Evolutionary conservation across 1,284 basidiomycete species (phyloP), one percentile per base, ranked within the genome.

Genomic region (Puccinia hordei): DNA sequence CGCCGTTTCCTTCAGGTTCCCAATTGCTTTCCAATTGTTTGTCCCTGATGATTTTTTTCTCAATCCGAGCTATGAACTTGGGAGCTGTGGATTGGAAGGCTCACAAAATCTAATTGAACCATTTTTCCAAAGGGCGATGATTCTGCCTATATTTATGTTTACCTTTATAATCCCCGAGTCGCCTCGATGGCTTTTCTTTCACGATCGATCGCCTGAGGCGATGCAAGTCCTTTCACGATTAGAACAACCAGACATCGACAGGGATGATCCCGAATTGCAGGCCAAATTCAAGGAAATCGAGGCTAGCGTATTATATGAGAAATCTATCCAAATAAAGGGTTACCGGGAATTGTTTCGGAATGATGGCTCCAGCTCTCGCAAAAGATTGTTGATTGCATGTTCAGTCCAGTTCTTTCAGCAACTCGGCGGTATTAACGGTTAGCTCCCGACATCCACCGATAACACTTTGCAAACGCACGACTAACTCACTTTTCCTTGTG

Each of bases 401-500:
- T 83, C 84, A 6, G 85, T 86, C 72, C 86, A 86, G 81, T 85
- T 85, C 55, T 82, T 81, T 59, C 86, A 86, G 81, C 86, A 86
- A 82, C 82, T 86, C 41, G 83, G 83, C 15, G 85, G 84, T 17
- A 85, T 85, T 82, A 85, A 85, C 63, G 85, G 78, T 80, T 2
- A 78, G 76, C 13, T 30, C 51, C 24, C 30, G 10, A 41, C 6
- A 27, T 49, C 49, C 12, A 9, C 24, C n/a, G 27, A 30, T 30
- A 22, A 1, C 46, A 49, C 27, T 46, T 6, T n/a, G 27, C 10
- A 69, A 46, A 53, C 13, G 27, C 10, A 22, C 13, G 2, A 55
- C n/a, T 6, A n/a, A 63, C 61, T 63, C 30, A 63, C 2, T 22
- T 33, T 59, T 30, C 27, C 15, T 59, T 35, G 5, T 57, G 55